Percentiles rank a stretch among this genome's conserved stretches.
Conservation (phyloP, 2,329 filamentous ascomycete species). For the Fusarium succisae region DNA sequence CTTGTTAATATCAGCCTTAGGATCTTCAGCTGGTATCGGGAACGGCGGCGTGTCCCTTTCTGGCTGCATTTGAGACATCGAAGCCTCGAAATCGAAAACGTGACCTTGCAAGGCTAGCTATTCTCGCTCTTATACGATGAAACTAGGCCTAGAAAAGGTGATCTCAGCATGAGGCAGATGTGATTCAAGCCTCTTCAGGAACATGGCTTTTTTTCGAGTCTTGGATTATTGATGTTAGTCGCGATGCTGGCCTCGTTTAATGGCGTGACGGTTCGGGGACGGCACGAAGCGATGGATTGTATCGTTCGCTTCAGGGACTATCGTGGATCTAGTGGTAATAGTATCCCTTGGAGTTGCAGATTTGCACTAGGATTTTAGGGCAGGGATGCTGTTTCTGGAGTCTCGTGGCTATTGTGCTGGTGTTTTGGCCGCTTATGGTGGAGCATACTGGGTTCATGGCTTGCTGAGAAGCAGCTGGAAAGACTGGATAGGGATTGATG, state of each 20-base stretch:
- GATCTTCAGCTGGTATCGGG: constrained; percentile 23
- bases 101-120: not conserved
- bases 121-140: not conserved
- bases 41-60: constrained; percentile 19
- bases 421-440: not conserved
- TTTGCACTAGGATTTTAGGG: constrained; percentile 13
- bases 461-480: constrained; percentile 8
- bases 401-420: not conserved
- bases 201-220: constrained; percentile 4
- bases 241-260: not conserved
- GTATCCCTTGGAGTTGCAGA: constrained; percentile 25
- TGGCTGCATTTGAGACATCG: constrained; percentile 17
- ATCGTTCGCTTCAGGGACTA: constrained; percentile 21
- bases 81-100: constrained; percentile 10
- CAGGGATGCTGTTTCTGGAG: constrained; percentile 1
- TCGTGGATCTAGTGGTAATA: constrained; percentile 12
- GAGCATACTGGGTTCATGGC: not conserved
- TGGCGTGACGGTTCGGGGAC: not conserved
- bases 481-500: not conserved
- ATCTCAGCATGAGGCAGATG: not conserved
- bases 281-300: not conserved
- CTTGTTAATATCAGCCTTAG: not conserved
- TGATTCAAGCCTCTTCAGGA: constrained; percentile 13
- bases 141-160: not conserved
- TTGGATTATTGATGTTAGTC: not conserved